Base-by-base conservation (phyloP, 257 asterid genomes). In the Capsicum baccatum region DNA sequence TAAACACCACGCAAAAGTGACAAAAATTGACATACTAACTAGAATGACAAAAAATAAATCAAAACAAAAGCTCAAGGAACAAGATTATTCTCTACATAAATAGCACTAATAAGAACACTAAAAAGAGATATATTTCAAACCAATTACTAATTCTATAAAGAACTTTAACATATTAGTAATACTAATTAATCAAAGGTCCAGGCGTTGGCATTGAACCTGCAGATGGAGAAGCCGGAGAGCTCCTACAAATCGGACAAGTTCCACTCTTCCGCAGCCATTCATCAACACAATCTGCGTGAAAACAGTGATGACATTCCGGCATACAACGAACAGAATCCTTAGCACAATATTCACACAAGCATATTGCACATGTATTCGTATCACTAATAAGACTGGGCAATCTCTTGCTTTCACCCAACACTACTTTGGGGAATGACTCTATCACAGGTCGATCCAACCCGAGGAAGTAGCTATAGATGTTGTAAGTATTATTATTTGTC, bases 231-330 rank as follows among this genome's bases (percentile, higher is more conserved):
- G 17, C 48, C 74, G 86, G 88, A 48, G 86, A 86, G 67, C 48
- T 86, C 15, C 88, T 79, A 83, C 88, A 86, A 60, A 86, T 69
- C n/a, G 88, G 88, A 55, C 88, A 86, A 44, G 83, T 83, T 6
- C 68, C 86, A 21, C 85, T 83, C 59, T 83, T 59, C 59, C 39
- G 60, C 35, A 86, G 74, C 88, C 88, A 86, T n/a, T 68, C 79
- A 6, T 86, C 88, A 37, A 86, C 80, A 42, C 88, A 86, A 26
- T 63, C 79, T 5, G 42, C 84, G 39, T 86, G 88, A 14, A 86
- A 86, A 54, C 86, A 86, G 12, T 86, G 88, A 66, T 58, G 62
- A n/a, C 88, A 86, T 3, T 84, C 86, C 4, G 88, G 88, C 5
- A 86, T 83, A 79, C 86, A 78, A 52, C 88, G 79, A 56, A 86